Conservation (phyloP, 1,139 yeast species). For the Candida labiduridarum region DNA sequence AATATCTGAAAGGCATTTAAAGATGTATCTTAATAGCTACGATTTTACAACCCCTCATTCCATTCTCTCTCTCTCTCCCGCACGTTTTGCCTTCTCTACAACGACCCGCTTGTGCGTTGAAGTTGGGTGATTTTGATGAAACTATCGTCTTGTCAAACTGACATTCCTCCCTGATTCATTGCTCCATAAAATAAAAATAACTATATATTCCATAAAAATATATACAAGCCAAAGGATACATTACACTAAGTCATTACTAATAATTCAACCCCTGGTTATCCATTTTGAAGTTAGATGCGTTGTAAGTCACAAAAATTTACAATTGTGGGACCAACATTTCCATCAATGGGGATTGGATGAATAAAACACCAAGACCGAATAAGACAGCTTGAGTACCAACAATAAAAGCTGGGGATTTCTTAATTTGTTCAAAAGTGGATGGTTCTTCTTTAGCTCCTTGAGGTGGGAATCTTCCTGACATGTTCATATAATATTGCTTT, state of each 20-base stretch:
- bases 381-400: constrained; percentile 62
- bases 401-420: constrained; percentile 64
- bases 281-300: background rate
- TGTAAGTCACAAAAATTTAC: constrained; percentile 22
- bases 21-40: too few species aligned
- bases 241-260: background rate
- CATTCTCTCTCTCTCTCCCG: too few species aligned
- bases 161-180: background rate
- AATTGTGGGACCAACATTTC: constrained; percentile 81
- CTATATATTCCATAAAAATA: background rate
- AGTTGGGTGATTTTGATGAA: too few species aligned
- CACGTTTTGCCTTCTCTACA: too few species aligned
- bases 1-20: background rate
- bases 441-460: constrained; percentile 25
- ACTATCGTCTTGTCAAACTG: too few species aligned
- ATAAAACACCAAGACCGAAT: constrained; percentile 72
- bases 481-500: constrained; percentile 14
- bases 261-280: background rate
- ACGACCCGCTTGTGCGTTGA: too few species aligned
- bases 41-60: too few species aligned
- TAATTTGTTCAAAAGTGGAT: constrained; percentile 53
- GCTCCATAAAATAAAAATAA: background rate
- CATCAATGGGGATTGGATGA: constrained; percentile 78
- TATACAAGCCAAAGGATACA: background rate
- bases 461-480: constrained; percentile 30